Base-by-base conservation (phyloP, 495 filamentous ascomycete species). In the Aspergillus campestris region DNA sequence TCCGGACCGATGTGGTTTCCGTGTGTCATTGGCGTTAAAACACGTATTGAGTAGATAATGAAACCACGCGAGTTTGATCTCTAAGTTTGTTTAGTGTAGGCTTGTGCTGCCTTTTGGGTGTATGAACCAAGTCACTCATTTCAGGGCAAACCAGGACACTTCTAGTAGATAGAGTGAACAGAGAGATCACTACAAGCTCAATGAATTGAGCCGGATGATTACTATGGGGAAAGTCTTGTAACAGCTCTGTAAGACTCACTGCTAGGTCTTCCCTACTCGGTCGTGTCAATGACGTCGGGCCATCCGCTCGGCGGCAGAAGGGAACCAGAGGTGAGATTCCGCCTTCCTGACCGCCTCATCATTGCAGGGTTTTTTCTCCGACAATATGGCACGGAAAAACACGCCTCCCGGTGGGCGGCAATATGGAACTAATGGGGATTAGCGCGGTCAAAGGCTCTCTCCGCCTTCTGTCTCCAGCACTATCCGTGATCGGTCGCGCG, bases 401-500 rank as follows among this genome's bases (percentile, higher is more conserved):
- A n/a, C 30, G 34, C 9, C 7, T 8, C 8, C 56, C 50, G 56
- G 31, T 11, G 15, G 39, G 28, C 45, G 34, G 27, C 37, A 29
- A 50, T 56, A 59, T 33, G 3, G 27, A 56, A 41, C 11, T 11
- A 62, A 44, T 40, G 18, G 18, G 55, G 63, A 24, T 49, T 70
- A 68, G 66, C 40, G 55, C 42, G 41, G 49, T 47, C 51, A 59
- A 63, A 60, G 52, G 53, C 58, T 52, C 61, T 65, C 66, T 70
- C 64, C 66, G 65, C 56, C 56, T 59, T 59, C 52, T 46, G 38
- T 52, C 61, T 62, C 57, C 57, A 60, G 52, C 2, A 52, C 56
- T 43, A 63, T 55, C 66, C 61, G 65, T 64, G 64, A 70, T 68
- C 64, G 62, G 57, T 67, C 61, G 66, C 65, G 66, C 66, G 66